phyloP scores from a whole-genome alignment of 768 basidiomycete genomes.

The Agaricus subrufescens region DNA sequence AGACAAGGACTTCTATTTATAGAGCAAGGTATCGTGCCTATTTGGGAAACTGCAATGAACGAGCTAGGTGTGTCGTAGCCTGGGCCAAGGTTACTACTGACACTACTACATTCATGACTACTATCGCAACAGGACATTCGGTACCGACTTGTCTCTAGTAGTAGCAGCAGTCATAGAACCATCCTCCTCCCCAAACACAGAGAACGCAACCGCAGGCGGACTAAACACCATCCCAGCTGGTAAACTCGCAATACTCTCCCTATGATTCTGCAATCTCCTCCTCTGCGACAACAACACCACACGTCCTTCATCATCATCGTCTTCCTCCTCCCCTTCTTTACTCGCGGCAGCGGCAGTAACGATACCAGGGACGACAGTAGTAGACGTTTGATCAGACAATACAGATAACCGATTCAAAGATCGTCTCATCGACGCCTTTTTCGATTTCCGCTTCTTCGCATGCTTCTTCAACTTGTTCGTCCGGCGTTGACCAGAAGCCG shows the following conservation, averaged over 20 bases:
- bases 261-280: background rate
- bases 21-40: too few species aligned
- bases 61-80: too few species aligned
- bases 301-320: background rate
- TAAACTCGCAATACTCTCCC: slow-evolving; percentile 5
- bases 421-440: too few species aligned
- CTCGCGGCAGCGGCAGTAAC: background rate
- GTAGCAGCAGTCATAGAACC: background rate
- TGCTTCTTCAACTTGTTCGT: background rate
- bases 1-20: too few species aligned
- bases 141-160: too few species aligned
- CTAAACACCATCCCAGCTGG: slow-evolving; percentile 6
- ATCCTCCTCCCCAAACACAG: background rate
- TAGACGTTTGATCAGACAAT: too few species aligned
- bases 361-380: too few species aligned
- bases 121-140: too few species aligned
- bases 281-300: background rate
- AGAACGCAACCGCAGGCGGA: background rate
- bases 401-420: too few species aligned
- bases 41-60: too few species aligned
- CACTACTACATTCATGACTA: too few species aligned
- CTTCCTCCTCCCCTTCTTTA: background rate
- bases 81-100: too few species aligned
- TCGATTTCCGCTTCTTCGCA: background rate
- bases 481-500: background rate